Base-by-base conservation (phyloP, 2,329 filamentous ascomycete species). In the Ascochyta lentis region DNA sequence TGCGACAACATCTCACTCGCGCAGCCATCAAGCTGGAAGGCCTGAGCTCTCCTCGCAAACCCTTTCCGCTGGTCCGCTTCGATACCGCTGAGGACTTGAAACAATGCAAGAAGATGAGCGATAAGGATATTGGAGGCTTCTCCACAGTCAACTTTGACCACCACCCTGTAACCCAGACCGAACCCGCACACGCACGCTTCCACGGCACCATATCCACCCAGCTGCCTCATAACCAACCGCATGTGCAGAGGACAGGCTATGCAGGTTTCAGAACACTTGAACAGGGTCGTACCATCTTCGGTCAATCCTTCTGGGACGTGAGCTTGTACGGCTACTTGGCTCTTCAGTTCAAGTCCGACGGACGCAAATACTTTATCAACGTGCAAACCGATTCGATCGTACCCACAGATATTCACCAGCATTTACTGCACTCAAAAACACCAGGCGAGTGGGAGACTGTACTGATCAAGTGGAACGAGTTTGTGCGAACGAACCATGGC, bases 391-490 rank as follows among this genome's bases (percentile, higher is more conserved):
- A 99, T 72, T 91, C 90, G 1, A 88, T 99, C 51, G 91, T 96
- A 43, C 90, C 92, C 10, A 94, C 92, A n/a, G 95, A 99, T 74
- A 82, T 99, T 60, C 95, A 98, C 76, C 95, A 99, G 75, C 95
- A 99, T 76, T 83, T 95, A 45, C 78, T 99, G 4, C 96, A 92
- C 65, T 84, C 89, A 8, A 89, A 88, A 69, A 85, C 86, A 8
- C 88, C 90, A 0, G 92, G 92, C 0, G 84, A 93, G 68, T 99
- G 95, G 95, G 94, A 99, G 81, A 97, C 95, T 1, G 85, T 97
- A n/a, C 77, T 96, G 42, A 89, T 99, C 61, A 90, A 89, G 59
- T 95, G 93, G 84, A 89, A 88, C 66, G 92, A 96, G 63, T 98
- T 99, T 77, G 94, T 99, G 56, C 84, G 95, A 60, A 99, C 95